Percentiles rank a stretch among this genome's conserved stretches.
These are phyloP conservation scores for Colletotrichum sojae DNA, from an alignment of 2,329 filamentous ascomycete species.

Conservation along the genomic window DNA sequence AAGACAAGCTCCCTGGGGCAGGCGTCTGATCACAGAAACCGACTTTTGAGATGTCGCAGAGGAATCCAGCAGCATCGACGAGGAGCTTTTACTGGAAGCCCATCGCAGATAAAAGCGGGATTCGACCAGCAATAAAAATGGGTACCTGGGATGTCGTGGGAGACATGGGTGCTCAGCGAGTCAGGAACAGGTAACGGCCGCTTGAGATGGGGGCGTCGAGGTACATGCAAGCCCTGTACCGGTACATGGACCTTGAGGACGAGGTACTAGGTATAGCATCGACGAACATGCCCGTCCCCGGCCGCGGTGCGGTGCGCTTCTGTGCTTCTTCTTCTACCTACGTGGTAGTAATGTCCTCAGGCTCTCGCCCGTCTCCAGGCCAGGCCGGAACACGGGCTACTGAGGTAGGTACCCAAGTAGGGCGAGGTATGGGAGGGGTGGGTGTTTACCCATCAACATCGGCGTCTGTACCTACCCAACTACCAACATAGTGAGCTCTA, in stretches of 20 bases:
- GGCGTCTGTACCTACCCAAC: neutral
- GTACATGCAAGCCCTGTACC: conserved; percentile 30
- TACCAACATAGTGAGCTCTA: neutral
- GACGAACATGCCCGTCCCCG: neutral
- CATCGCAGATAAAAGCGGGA: conserved; percentile 40
- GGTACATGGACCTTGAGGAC: conserved; percentile 27
- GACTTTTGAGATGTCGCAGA: conserved; percentile 36
- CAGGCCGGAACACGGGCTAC: neutral
- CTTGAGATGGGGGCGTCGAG: conserved; percentile 34
- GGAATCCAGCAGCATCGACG: conserved; percentile 29
- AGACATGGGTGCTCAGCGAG: conserved; percentile 36
- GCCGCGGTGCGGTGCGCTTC: neutral
- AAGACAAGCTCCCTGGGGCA: conserved; percentile 35
- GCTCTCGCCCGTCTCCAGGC: neutral
- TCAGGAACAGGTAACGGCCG: conserved; percentile 40
- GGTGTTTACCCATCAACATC: conserved; percentile 24
- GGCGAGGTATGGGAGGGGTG: conserved; percentile 8
- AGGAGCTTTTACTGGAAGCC: conserved; percentile 32
- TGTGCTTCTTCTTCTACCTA: too few relatives aligned
- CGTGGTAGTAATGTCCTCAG: neutral
- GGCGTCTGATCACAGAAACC: conserved; percentile 36
- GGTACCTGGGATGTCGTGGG: conserved; percentile 22
- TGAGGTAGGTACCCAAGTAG: neutral
- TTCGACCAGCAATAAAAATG: conserved; percentile 32
- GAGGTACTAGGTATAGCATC: too few relatives aligned